Percentiles rank a stretch among this genome's conserved stretches.
Evolutionary conservation across 805 yeast species (phyloP).

Genomic region (Teunomyces stri): DNA sequence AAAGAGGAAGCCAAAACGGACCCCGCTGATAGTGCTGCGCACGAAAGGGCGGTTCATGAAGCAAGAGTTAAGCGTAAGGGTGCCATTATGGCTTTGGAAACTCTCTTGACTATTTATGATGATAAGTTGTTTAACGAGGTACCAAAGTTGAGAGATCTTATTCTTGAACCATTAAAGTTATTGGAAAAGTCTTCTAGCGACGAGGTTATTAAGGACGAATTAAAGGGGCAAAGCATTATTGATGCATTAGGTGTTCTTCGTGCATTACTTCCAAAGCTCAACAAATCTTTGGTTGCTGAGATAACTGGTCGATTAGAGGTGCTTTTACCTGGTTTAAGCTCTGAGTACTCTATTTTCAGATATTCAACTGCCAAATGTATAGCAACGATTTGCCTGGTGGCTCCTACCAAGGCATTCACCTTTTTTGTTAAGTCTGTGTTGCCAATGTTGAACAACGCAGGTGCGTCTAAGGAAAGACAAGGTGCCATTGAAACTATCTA

Average conservation of each 20-base stretch:
- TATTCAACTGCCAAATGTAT: slow-evolving; percentile 89
- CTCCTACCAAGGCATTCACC: slow-evolving; percentile 72
- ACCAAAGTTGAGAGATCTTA: slow-evolving; percentile 62
- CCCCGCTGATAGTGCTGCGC: slow-evolving; percentile 57
- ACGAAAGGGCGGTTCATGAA: slow-evolving; percentile 62
- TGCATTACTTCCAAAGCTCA: slow-evolving; percentile 66
- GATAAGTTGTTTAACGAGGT: slow-evolving; percentile 53
- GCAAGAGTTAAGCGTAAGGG: slow-evolving; percentile 86
- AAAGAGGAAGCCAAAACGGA: slow-evolving; percentile 73
- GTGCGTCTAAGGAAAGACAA: slow-evolving; percentile 70
- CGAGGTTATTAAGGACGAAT: slow-evolving; percentile 37
- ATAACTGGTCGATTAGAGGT: slow-evolving; percentile 41
- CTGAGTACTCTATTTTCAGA: slow-evolving; percentile 77
- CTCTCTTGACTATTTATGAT: slow-evolving; percentile 53
- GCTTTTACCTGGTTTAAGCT: slow-evolving; percentile 57
- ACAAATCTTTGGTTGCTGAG: slow-evolving; percentile 45
- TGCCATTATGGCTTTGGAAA: slow-evolving; percentile 67
- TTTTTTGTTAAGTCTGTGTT: slow-evolving; percentile 72
- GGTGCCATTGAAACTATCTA: slow-evolving; percentile 92
- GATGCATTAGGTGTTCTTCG: slow-evolving; percentile 84
- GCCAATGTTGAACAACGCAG: slow-evolving; percentile 78
- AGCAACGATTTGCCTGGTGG: slow-evolving; percentile 69
- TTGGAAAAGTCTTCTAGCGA: slow-evolving; percentile 25
- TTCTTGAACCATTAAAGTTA: slow-evolving; percentile 62
- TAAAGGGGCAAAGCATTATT: slow-evolving; percentile 72